Percentiles rank a stretch among this genome's conserved stretches.
These are phyloP conservation scores for Salix caprea DNA, from an alignment of 345 rosid species.

Conservation along the genomic window DNA sequence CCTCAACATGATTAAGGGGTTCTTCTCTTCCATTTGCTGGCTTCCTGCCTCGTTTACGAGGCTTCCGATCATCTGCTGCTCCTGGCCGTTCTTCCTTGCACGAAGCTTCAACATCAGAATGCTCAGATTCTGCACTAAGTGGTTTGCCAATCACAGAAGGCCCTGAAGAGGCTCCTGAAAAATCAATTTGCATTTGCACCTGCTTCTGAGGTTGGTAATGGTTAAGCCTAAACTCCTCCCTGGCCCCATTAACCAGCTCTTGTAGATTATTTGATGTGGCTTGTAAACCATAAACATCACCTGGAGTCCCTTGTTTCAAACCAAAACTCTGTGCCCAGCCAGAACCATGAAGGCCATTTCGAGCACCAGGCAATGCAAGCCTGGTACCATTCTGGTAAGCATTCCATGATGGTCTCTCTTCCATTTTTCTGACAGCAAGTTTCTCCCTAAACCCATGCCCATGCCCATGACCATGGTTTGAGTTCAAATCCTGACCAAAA, in stretches of 20 bases:
- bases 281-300: constrained; percentile 45
- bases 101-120: constrained; percentile 73
- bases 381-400: constrained; percentile 42
- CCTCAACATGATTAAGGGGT: constrained; percentile 95
- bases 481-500: constrained; percentile 70
- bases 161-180: constrained; percentile 60
- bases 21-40: constrained; percentile 98
- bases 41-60: constrained; percentile 89
- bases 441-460: constrained; percentile 69
- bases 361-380: constrained; percentile 37
- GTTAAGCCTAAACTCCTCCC: constrained; percentile 45
- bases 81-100: constrained; percentile 49
- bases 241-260: constrained; percentile 42
- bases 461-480: constrained; percentile 32
- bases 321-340: constrained; percentile 53
- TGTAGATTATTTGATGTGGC: constrained; percentile 35
- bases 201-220: constrained; percentile 49
- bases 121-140: constrained; percentile 47
- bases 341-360: constrained; percentile 45
- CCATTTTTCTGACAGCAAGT: constrained; percentile 80
- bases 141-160: constrained; percentile 45
- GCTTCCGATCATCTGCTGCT: constrained; percentile 59
- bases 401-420: constrained; percentile 59
- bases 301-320: constrained; percentile 38
- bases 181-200: constrained; percentile 69